Base-by-base conservation (phyloP, 768 basidiomycete genomes). In the Boletus pseudo-olivaceus region DNA sequence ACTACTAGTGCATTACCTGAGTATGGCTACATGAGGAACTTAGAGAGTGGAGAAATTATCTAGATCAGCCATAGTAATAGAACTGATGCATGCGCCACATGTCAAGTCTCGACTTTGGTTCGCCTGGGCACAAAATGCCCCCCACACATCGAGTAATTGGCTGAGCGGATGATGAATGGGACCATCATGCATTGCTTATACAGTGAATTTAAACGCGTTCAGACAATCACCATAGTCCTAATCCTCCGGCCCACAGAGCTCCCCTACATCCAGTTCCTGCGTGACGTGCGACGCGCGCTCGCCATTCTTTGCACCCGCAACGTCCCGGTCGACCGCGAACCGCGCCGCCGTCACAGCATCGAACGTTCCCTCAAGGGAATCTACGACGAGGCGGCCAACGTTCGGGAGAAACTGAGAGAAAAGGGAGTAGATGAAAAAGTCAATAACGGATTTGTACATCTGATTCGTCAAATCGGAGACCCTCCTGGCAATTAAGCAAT, bases 401-500 rank as follows among this genome's bases (percentile, higher is more conserved):
- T 85, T 82, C 4, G 95, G 95, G 11, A 96, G 77, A 75, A 97
- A 97, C 88, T 98, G 52, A 27, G 35, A 23, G 37, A 8, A 33
- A 23, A n/a, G 15, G 6, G 4, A 7, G 15, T n/a, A 27, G 7
- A 19, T 47, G 47, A 7, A 4, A 7, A 37, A 4, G 20, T 27
- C 5, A 30, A 17, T 10, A 26, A 23, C 3, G 20, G 10, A 40
- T 40, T 5, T 9, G 6, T 19, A 35, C 1, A 19, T 33, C 23
- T 20, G 34, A 40, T 20, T 20, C 11, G 15, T 27, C 27, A 14
- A 15, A 59, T 2, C 2, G 5, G 34, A 39, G 23, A 5, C 15
- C 2, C 5, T 35, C 4, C 39, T 10, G 20, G 37, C 7, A 30
- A 27, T 26, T 9, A 7, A 29, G 27, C 29, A 19, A 12, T 11